Evolutionary conservation across 2,329 filamentous ascomycete species (phyloP).

Genomic region (Penicillium sp.): DNA sequence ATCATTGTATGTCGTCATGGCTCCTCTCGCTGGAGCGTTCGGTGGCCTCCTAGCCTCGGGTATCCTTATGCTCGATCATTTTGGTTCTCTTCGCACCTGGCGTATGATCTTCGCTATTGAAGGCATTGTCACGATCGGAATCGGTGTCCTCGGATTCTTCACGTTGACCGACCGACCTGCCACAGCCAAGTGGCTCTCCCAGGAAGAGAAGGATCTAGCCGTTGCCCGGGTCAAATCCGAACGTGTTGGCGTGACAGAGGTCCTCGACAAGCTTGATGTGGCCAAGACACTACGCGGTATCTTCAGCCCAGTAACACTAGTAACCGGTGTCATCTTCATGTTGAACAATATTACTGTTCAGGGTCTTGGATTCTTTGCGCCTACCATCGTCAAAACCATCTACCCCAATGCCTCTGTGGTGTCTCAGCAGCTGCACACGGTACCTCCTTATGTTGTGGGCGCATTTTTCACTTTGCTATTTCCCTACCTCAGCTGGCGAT

Average conservation of each 20-base stretch:
- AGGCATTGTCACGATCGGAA: conserved; percentile 53
- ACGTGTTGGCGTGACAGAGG: conserved; percentile 52
- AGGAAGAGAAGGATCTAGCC: conserved; percentile 59
- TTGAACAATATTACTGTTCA: conserved; percentile 64
- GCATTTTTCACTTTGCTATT: conserved; percentile 57
- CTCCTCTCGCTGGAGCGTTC: conserved; percentile 61
- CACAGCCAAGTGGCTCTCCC: conserved; percentile 57
- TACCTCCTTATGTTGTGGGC: conserved; percentile 61
- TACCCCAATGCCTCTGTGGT: conserved; percentile 53
- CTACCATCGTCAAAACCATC: conserved; percentile 61
- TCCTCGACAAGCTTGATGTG: conserved; percentile 55
- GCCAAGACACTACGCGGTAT: conserved; percentile 55
- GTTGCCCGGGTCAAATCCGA: conserved; percentile 61
- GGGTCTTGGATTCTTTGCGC: conserved; percentile 60
- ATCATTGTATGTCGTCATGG: conserved; percentile 61
- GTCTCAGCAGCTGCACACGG: conserved; percentile 60
- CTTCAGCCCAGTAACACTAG: conserved; percentile 54
- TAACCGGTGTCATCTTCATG: conserved; percentile 52
- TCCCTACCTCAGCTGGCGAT: conserved; percentile 53
- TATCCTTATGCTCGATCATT: conserved; percentile 53
- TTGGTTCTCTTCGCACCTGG: conserved; percentile 53
- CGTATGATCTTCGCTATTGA: conserved; percentile 66
- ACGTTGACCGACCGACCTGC: conserved; percentile 61
- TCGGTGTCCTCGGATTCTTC: conserved; percentile 54
- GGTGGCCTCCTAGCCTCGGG: conserved; percentile 57